Evolutionary conservation across 257 asterid genomes (phyloP).

Genomic region (Cynanchum wilfordii): DNA sequence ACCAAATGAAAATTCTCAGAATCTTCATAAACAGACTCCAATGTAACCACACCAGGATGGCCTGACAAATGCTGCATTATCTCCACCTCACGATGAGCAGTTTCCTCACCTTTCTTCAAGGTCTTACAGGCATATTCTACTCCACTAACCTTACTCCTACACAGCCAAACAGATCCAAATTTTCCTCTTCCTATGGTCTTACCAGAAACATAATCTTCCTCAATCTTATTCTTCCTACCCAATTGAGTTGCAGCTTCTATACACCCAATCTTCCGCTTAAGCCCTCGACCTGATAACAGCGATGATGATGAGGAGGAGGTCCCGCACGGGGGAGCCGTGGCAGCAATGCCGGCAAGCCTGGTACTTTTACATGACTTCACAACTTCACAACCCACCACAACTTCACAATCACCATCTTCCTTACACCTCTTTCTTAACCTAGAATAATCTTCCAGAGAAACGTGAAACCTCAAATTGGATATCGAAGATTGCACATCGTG

Average conservation of each 20-base stretch:
- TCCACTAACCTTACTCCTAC: slow-evolving; percentile 35
- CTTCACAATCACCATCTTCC: slow-evolving; percentile 28
- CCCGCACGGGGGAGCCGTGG: slow-evolving; percentile 38
- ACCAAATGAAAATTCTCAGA: slow-evolving; percentile 39
- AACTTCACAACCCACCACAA: slow-evolving; percentile 23
- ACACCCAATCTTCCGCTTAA: slow-evolving; percentile 44
- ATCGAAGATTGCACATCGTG: slow-evolving; percentile 27
- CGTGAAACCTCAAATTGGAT: slow-evolving; percentile 35
- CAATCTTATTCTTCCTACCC: slow-evolving; percentile 43
- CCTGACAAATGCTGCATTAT: slow-evolving; percentile 52
- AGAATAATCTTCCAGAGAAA: slow-evolving; percentile 37
- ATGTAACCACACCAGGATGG: slow-evolving; percentile 38
- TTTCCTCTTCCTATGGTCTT: slow-evolving; percentile 39
- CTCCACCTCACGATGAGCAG: slow-evolving; percentile 45
- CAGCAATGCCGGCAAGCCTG: slow-evolving; percentile 39
- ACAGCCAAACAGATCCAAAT: slow-evolving; percentile 40
- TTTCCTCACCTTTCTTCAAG: slow-evolving; percentile 44
- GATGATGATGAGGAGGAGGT: slow-evolving; percentile 24
- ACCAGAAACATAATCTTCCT: slow-evolving; percentile 35
- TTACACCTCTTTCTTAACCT: slow-evolving; percentile 44
- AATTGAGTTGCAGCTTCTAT: slow-evolving; percentile 37
- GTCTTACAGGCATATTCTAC: slow-evolving; percentile 42
- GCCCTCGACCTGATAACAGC: slow-evolving; percentile 32
- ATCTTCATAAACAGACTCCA: slow-evolving; percentile 42
- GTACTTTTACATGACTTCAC: slow-evolving; percentile 35